Base-by-base conservation (phyloP, 345 rosid species). In the Dimocarpus longan region DNA sequence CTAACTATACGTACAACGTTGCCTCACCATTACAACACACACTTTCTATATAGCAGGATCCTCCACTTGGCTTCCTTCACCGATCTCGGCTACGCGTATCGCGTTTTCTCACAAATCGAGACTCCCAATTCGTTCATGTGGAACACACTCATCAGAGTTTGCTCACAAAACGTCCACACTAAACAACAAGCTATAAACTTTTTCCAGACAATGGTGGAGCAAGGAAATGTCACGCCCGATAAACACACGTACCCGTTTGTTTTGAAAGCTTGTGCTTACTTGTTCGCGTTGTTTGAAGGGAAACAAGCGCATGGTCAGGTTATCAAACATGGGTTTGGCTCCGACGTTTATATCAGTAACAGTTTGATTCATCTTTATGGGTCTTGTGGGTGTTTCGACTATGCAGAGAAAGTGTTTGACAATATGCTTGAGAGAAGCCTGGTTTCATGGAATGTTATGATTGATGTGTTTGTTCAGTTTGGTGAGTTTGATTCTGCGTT, bases 131-230 rank as follows among this genome's bases (percentile, higher is more conserved):
- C 97, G 0, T 95, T 93, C 85, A 87, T 88, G 92, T 95, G 97
- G 98, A 95, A 95, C 88, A 88, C 92, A 37, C 95, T 93, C 60
- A 90, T 95, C 43, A 84, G 93, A 82, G 96, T 93, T 50, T 90
- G 83, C 65, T 95, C 97, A 5, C 86, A 68, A 32, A 88, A 87
- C 59, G 59, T 79, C 26, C 85, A 82, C 8, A 78, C 85, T 16
- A 91, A 95, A 80, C 88, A 86, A 65, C 85, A 88, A 74, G 93
- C 97, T 6, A 42, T 95, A 22, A 12, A 69, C 60, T 70, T 91
- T 73, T 92, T 86, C 54, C 43, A 59, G 54, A 71, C 71, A 72
- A 88, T 95, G 97, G 46, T 93, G n/a, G 86, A 84, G 83, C 77
- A 80, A 63, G 93, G 88, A 62, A 63, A 28, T n/a, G 87, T 79